Conservation (phyloP, 805 yeast species). For the Cyberlindnera euphorbiiphila region DNA sequence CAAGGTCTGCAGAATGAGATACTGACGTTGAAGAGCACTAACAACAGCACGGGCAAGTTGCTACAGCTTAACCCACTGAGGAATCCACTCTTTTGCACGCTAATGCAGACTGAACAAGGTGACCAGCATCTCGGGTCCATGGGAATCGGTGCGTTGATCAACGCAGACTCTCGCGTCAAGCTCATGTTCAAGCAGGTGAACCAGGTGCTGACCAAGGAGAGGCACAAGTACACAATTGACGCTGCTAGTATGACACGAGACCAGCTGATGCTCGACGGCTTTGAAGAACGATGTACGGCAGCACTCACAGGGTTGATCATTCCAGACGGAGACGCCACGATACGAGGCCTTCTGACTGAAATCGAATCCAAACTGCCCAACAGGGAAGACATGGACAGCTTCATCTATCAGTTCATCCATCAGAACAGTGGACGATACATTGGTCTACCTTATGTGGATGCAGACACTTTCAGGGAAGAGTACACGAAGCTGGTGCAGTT, state of each 20-base stretch:
- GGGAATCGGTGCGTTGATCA: slow-evolving; percentile 1
- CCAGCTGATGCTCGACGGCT: slow-evolving; percentile 9
- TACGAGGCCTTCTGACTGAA: slow-evolving; percentile 3
- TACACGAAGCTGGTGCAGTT: background rate
- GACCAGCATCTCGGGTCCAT: slow-evolving; percentile 6
- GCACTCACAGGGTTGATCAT: background rate
- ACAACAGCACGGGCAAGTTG: background rate
- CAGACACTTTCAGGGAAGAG: background rate
- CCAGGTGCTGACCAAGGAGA: slow-evolving; percentile 4
- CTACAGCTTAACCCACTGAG: slow-evolving; percentile 4
- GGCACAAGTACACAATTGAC: slow-evolving; percentile 6
- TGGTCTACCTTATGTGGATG: slow-evolving; percentile 8
- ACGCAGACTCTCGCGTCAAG: slow-evolving; percentile 1
- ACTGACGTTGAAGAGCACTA: slow-evolving; percentile 2
- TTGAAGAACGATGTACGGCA: slow-evolving; percentile 7
- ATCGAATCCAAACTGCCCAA: slow-evolving; percentile 9
- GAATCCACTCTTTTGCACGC: slow-evolving; percentile 10
- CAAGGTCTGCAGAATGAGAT: slow-evolving; percentile 3
- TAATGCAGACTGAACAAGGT: background rate
- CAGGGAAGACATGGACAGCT: slow-evolving; percentile 4
- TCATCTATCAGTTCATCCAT: slow-evolving; percentile 7
- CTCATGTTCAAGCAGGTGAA: slow-evolving; percentile 6
- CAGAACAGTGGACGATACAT: slow-evolving; percentile 8
- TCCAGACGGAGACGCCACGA: slow-evolving; percentile 6
- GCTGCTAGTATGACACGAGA: slow-evolving; percentile 1